Percentiles rank a stretch among this genome's conserved stretches.
Conservation (phyloP, 140 eudicot species). For the Anethum foeniculum region DNA sequence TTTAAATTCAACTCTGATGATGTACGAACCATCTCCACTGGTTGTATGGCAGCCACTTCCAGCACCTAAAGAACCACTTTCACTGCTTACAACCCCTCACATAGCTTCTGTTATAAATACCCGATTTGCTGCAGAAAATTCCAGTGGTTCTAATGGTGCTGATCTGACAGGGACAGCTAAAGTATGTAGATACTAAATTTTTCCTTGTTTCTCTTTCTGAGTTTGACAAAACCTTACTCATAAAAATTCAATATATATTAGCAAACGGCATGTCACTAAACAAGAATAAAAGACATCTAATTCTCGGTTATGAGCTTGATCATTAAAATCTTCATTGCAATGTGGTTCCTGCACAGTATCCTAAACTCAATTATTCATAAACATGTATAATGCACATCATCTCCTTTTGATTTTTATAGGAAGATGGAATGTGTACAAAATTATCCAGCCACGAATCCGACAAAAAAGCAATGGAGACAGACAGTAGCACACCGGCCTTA, state of each 20-base stretch:
- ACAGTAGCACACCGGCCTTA: conserved; percentile 76
- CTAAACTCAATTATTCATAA: background rate
- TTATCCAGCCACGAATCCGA: conserved; percentile 35
- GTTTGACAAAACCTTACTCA: background rate
- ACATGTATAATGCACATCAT: background rate
- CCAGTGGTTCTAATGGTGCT: conserved; percentile 48
- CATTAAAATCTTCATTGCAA: too few relatives aligned
- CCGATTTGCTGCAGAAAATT: conserved; percentile 37
- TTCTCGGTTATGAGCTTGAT: too few relatives aligned
- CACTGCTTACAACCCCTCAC: conserved; percentile 15
- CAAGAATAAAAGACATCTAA: too few relatives aligned
- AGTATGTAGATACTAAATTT: conserved; percentile 27
- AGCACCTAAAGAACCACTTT: background rate
- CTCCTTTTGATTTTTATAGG: conserved; percentile 24
- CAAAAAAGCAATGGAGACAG: conserved; percentile 42
- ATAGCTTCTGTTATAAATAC: conserved; percentile 15
- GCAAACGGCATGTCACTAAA: too few relatives aligned
- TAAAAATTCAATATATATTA: background rate
- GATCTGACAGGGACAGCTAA: conserved; percentile 32
- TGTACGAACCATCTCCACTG: conserved; percentile 23
- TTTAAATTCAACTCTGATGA: conserved; percentile 11
- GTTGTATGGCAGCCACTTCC: conserved; percentile 13
- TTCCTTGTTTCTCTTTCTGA: background rate
- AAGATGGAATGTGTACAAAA: conserved; percentile 32
- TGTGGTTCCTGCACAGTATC: background rate